phyloP scores from a whole-genome alignment of 352 stramenopile species.

The Phytophthora cajani region DNA sequence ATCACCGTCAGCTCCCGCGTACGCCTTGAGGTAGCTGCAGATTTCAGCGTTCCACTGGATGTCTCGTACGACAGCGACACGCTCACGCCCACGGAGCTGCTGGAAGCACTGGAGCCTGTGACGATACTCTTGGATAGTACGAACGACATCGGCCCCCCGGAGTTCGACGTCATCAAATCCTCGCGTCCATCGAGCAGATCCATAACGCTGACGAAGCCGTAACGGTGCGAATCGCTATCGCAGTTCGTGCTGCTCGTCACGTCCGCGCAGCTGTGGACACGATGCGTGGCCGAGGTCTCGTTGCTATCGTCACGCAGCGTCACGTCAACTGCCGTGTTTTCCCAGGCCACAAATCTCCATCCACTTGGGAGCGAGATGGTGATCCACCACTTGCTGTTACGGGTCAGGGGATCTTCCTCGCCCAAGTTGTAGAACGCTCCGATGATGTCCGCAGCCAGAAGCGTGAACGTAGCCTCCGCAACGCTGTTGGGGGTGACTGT shows the following conservation, averaged over 20 bases:
- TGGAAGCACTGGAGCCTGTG: conserved; percentile 45
- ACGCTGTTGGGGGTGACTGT: conserved; percentile 71
- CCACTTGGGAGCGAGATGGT: conserved; percentile 63
- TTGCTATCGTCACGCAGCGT: conserved; percentile 42
- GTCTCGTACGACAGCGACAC: conserved; percentile 69
- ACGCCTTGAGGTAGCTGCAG: conserved; percentile 40
- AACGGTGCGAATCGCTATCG: conserved; percentile 42
- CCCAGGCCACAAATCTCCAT: conserved; percentile 79
- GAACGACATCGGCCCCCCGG: conserved; percentile 62
- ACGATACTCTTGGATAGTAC: conserved; percentile 67
- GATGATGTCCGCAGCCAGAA: conserved; percentile 77
- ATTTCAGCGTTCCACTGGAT: conserved; percentile 39
- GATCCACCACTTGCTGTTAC: conserved; percentile 74
- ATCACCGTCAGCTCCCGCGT: conserved; percentile 56
- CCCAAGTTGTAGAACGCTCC: conserved; percentile 77
- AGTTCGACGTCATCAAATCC: conserved; percentile 56
- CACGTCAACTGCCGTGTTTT: conserved; percentile 61
- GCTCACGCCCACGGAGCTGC: conserved; percentile 48
- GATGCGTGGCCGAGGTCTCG: conserved; percentile 22
- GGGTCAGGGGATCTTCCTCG: conserved; percentile 51
- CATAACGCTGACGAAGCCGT: conserved; percentile 76
- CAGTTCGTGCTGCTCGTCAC: conserved; percentile 62
- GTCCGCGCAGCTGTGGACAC: conserved; percentile 56
- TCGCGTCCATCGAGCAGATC: conserved; percentile 59
- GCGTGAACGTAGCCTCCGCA: conserved; percentile 67